Conservation (phyloP, 129 eudicot species). For the Centaurea solstitialis region DNA sequence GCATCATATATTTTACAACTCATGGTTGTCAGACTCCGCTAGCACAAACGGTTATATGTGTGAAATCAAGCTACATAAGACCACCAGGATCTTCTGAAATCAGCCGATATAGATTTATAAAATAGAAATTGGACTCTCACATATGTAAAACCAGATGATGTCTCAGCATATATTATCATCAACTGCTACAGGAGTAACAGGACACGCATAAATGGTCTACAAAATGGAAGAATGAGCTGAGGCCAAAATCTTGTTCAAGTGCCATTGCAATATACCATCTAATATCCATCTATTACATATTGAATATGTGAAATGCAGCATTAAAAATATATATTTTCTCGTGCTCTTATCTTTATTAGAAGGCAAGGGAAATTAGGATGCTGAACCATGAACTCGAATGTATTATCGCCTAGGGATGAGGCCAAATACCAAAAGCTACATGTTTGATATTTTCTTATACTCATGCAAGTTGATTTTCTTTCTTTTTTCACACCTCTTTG, state of each 20-base stretch:
- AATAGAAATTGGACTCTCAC: neutral
- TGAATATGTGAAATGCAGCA: neutral
- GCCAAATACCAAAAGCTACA: neutral
- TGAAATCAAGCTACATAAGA: neutral
- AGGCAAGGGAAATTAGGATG: neutral
- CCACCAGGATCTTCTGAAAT: neutral
- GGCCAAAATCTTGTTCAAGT: neutral
- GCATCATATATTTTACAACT: neutral
- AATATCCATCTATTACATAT: neutral
- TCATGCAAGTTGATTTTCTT: neutral
- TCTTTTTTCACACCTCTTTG: neutral
- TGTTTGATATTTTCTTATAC: neutral
- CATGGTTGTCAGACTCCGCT: neutral
- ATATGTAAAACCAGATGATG: neutral
- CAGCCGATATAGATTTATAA: neutral
- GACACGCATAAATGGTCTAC: neutral
- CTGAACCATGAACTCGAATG: neutral
- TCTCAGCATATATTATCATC: neutral
- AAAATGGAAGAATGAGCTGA: neutral
- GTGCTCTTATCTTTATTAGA: neutral
- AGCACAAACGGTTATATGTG: neutral
- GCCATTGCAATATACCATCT: neutral
- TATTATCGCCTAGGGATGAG: neutral
- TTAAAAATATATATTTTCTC: neutral
- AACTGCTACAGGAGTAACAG: neutral